Evolutionary conservation across 306 rosid species (phyloP), one percentile per base, ranked within the genome.

Genomic region (Gillenia trifoliata): DNA sequence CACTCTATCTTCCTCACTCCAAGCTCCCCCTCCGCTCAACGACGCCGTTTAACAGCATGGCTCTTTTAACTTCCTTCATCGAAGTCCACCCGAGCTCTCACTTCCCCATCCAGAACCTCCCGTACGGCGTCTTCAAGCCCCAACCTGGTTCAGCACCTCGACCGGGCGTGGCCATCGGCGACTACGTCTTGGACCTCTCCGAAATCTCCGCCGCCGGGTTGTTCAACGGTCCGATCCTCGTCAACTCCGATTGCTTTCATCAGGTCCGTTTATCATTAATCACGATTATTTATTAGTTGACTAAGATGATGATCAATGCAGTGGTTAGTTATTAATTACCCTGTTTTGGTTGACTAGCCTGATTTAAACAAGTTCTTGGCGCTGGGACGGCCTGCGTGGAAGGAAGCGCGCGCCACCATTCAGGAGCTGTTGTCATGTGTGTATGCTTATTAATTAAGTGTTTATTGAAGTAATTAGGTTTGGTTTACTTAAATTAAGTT

Each of bases 361-460:
- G 86, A 90, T 90, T 85, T 94, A 20, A 94, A 94, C 86, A 94
- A 87, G 84, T 92, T 90, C 77, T 79, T 94, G 81, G 92, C 92
- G 8, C 82, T 94, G 81, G 98, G 98, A 82, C 88, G 90, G 25
- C 90, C 95, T 67, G 97, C 96, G 1, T 94, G 98, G 98, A 94
- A 85, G 83, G 98, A 94, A 88, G 97, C 97, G 71, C 96, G 97
- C 68, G 84, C 89, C 43, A 91, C 98, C 3, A 85, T 94, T 74
- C 96, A 91, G 75, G 90, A 86, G 83, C 95, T 94, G 17, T 76
- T 94, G 79, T 94, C 97, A 19, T 86, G 98, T 91, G 74, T 34
- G 78, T 91, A 76, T 34, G 78, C 23, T 64, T n/a, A 5, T 59
- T 56, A 40, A 72, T 15, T 11, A 59, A 52, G 20, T 55, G 4